Conservation (phyloP, 495 filamentous ascomycete species). For the Tuber umbilicatum region DNA sequence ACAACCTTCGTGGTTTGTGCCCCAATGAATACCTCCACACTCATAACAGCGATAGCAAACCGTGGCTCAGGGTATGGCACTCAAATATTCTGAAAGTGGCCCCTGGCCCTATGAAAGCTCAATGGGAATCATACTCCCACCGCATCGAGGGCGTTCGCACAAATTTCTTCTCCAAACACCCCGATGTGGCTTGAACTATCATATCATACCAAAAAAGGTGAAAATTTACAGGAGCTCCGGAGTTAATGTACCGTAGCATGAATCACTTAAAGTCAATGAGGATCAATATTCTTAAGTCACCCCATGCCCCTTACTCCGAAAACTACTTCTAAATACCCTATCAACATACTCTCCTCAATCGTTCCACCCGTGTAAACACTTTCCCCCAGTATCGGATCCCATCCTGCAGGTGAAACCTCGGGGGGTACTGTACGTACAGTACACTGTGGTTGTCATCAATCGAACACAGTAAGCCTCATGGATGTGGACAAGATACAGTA, state of each 20-base stretch:
- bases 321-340: neutral
- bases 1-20: neutral
- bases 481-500: neutral
- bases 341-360: neutral
- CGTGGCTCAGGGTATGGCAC: no score
- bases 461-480: neutral
- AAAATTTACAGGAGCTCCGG: neutral
- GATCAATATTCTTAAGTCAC: neutral
- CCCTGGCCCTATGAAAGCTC: neutral
- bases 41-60: neutral
- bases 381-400: neutral
- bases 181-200: neutral
- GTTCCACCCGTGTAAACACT: neutral
- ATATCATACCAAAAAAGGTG: neutral
- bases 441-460: no score
- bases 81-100: neutral
- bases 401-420: neutral
- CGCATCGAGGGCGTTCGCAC: neutral
- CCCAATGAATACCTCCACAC: neutral
- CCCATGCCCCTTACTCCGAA: neutral
- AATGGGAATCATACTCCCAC: neutral
- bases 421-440: no score
- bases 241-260: neutral
- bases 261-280: neutral
- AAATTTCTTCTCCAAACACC: neutral